Evolutionary conservation across 108 stramenopile species (phyloP).

Genomic region (Aurantiochytrium sp.): DNA sequence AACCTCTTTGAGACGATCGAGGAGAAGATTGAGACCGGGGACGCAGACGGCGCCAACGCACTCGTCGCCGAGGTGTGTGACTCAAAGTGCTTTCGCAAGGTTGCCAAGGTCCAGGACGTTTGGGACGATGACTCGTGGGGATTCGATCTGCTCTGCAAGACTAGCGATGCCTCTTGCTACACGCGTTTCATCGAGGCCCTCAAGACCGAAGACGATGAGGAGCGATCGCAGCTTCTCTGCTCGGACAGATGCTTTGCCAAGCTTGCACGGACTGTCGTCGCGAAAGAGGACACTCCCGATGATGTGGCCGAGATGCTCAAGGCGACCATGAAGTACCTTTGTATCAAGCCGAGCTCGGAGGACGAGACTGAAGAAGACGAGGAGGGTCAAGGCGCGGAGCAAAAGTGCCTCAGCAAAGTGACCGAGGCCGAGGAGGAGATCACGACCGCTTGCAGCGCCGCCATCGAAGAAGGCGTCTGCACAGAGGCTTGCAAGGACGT

Average conservation of each 20-base stretch:
- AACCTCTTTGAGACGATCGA: background rate
- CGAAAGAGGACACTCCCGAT: background rate
- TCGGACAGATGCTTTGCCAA: background rate
- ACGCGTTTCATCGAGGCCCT: background rate
- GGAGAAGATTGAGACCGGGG: background rate
- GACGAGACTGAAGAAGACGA: background rate
- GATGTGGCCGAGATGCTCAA: background rate
- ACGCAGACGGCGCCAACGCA: background rate
- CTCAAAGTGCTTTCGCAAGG: conserved; percentile 4
- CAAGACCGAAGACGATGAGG: background rate
- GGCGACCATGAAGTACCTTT: background rate
- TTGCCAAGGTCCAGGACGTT: background rate
- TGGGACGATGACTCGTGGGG: background rate
- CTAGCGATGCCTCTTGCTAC: background rate
- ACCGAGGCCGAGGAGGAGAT: background rate
- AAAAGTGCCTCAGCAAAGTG: background rate
- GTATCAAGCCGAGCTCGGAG: background rate
- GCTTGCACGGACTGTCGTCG: background rate
- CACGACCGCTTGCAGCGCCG: background rate
- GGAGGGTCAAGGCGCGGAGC: background rate
- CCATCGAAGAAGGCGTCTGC: background rate
- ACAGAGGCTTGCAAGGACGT: background rate
- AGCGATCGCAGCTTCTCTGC: background rate
- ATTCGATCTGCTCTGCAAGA: background rate
- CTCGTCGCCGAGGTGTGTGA: background rate